Evolutionary conservation across 1,139 yeast species (phyloP).

Genomic region (Magnusiomyces paraingens): DNA sequence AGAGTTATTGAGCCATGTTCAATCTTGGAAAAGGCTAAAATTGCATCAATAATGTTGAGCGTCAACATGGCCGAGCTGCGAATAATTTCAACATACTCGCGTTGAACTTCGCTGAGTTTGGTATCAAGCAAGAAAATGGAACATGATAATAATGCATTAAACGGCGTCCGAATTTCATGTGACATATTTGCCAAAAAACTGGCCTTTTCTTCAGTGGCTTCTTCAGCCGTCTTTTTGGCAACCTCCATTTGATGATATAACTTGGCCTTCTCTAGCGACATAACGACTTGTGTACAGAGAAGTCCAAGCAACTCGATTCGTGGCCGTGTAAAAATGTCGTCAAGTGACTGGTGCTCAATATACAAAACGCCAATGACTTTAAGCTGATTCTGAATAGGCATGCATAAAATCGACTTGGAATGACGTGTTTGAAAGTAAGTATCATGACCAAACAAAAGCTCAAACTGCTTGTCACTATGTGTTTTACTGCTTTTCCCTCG

Average conservation of each 20-base stretch:
- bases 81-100: constrained; percentile 51
- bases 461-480: constrained; percentile 38
- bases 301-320: constrained; percentile 42
- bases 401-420: constrained; percentile 39
- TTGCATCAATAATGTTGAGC: constrained; percentile 50
- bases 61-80: constrained; percentile 49
- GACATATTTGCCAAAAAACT: constrained; percentile 51
- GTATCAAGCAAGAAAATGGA: constrained; percentile 50
- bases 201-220: constrained; percentile 54
- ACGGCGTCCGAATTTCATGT: constrained; percentile 54
- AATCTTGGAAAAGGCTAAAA: constrained; percentile 49
- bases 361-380: constrained; percentile 46
- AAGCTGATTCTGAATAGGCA: constrained; percentile 43
- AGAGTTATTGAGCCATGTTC: constrained; percentile 50
- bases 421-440: constrained; percentile 38
- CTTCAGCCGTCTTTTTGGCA: constrained; percentile 53
- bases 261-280: constrained; percentile 45
- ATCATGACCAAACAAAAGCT: constrained; percentile 37
- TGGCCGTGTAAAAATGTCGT: constrained; percentile 32
- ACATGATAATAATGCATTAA: constrained; percentile 50
- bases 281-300: constrained; percentile 50
- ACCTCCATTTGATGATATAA: constrained; percentile 46
- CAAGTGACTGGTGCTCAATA: constrained; percentile 37
- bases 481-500: not conserved
- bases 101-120: constrained; percentile 41